These are phyloP conservation scores for Fusarium liriodendri DNA, from an alignment of 2,329 filamentous ascomycete species.

Conservation along the genomic window DNA sequence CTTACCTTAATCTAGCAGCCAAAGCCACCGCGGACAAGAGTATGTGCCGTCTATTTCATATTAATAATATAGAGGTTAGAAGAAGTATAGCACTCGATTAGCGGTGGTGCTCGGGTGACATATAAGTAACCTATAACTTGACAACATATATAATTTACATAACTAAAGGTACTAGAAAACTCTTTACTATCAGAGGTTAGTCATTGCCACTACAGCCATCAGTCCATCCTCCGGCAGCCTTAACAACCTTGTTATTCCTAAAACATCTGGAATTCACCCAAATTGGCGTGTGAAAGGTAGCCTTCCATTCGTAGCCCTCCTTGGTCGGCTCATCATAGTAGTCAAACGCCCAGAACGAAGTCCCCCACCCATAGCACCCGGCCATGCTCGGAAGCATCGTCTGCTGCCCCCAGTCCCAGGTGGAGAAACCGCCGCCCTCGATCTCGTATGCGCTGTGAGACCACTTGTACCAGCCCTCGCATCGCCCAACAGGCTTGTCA, in stretches of 20 bases:
- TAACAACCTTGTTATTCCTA: slow-evolving; percentile 8
- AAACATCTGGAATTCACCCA: background rate
- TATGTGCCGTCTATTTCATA: no score
- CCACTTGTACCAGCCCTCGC: background rate
- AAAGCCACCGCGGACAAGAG: no score
- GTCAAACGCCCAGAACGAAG: slow-evolving; percentile 1
- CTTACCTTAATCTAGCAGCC: no score
- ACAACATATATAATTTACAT: no score
- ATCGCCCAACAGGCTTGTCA: background rate
- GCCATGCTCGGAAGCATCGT: slow-evolving; percentile 10
- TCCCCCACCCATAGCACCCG: background rate
- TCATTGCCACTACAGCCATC: slow-evolving; percentile 6
- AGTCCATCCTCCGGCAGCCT: slow-evolving; percentile 1
- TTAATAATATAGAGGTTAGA: no score
- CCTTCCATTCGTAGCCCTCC: slow-evolving; percentile 6
- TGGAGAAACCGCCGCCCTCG: background rate
- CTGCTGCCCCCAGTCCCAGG: slow-evolving; percentile 2
- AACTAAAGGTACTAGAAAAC: no score
- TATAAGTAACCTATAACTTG: no score
- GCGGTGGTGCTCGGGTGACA: no score
- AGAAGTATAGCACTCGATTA: no score
- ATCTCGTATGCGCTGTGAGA: background rate
- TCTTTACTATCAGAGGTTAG: background rate
- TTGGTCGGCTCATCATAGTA: slow-evolving; percentile 9
- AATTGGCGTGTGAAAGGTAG: background rate